Percentiles rank a stretch among this genome's conserved stretches.
Evolutionary conservation across 352 stramenopile genomes (phyloP).

Genomic region (Peronosclerospora sorghi): DNA sequence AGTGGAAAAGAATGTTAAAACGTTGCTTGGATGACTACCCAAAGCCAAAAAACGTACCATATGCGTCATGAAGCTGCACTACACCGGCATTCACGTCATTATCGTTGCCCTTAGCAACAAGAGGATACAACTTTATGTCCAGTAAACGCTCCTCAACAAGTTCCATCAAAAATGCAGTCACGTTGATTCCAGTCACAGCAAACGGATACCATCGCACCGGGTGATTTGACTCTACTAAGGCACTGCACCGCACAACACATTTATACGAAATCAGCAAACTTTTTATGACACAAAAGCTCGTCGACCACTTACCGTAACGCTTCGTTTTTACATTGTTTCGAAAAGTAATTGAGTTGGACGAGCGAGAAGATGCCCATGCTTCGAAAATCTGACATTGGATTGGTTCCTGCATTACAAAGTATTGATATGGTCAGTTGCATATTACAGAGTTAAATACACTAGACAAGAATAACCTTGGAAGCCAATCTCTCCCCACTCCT

Average conservation of each 20-base stretch:
- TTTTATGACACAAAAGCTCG: not conserved
- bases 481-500: constrained; percentile 81
- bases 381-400: constrained; percentile 80
- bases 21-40: too few relatives aligned
- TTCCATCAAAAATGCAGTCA: constrained; percentile 73
- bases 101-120: constrained; percentile 13
- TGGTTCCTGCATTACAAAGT: constrained; percentile 23
- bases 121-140: constrained; percentile 60
- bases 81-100: constrained; percentile 30
- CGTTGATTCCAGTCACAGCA: constrained; percentile 78
- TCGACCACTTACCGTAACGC: constrained; percentile 35
- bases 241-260: constrained; percentile 19
- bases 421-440: not conserved
- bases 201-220: constrained; percentile 82
- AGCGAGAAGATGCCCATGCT: constrained; percentile 76
- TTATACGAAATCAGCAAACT: not conserved
- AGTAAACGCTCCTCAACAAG: constrained; percentile 62
- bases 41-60: constrained; percentile 34
- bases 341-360: constrained; percentile 68
- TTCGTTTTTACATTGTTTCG: constrained; percentile 61
- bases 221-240: constrained; percentile 73
- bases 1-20: not conserved
- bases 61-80: constrained; percentile 57
- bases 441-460: not conserved
- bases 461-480: constrained; percentile 49